Percentiles rank a stretch among this genome's conserved stretches.
Conservation (phyloP, 768 basidiomycete genomes). For the Psilocybe cyanescens region DNA sequence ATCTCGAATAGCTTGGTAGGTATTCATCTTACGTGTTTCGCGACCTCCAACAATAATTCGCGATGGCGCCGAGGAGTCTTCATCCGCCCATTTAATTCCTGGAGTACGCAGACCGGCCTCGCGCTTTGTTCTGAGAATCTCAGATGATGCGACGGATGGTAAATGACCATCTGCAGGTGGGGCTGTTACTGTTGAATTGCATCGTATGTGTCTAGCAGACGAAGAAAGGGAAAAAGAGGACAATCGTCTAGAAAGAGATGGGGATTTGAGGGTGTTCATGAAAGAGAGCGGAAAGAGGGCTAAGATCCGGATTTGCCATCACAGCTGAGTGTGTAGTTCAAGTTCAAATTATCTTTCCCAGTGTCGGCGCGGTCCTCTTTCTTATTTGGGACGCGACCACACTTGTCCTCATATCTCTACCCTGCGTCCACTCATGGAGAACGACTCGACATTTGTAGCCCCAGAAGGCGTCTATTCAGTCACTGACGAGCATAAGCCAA, state of each 20-base stretch:
- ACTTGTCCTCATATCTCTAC: slow-evolving; percentile 1
- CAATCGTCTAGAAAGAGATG: slow-evolving; percentile 19
- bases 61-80: slow-evolving; percentile 46
- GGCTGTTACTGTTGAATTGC: slow-evolving; percentile 56
- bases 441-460: slow-evolving; percentile 83
- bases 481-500: slow-evolving; percentile 83
- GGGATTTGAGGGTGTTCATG: slow-evolving; percentile 35
- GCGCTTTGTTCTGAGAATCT: slow-evolving; percentile 64
- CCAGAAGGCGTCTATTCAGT: slow-evolving; percentile 91
- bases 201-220: slow-evolving; percentile 37
- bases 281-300: slow-evolving; percentile 35
- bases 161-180: slow-evolving; percentile 83
- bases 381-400: slow-evolving; percentile 21
- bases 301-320: slow-evolving; percentile 46
- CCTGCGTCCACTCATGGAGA: slow-evolving; percentile 59
- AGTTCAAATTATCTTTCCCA: slow-evolving; percentile 18
- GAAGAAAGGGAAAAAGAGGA: slow-evolving; percentile 21
- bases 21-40: slow-evolving; percentile 94
- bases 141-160: slow-evolving; percentile 71
- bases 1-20: slow-evolving; percentile 91
- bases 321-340: slow-evolving; percentile 11
- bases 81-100: slow-evolving; percentile 73
- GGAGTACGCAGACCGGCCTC: slow-evolving; percentile 75
- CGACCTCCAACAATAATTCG: slow-evolving; percentile 66
- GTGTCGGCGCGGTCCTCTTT: slow-evolving; percentile 14